A percentile compares a stretch with the other conserved stretches of the same genome.
These are phyloP conservation scores for Quercus gilva DNA, from an alignment of 306 rosid genomes.

Conservation along the genomic window DNA sequence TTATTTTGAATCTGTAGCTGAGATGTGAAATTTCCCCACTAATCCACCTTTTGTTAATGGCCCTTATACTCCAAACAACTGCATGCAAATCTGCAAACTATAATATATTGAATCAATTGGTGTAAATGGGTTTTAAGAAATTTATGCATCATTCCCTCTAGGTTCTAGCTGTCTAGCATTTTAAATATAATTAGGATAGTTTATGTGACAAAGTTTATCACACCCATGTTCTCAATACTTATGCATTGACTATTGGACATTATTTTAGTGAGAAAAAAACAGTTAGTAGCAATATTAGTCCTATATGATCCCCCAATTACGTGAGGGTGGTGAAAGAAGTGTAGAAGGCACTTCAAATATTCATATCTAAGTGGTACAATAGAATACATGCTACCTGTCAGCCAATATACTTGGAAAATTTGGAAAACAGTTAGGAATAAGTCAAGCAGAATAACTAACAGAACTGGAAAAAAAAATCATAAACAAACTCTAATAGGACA, in stretches of 20 bases:
- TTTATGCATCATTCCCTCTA: background rate
- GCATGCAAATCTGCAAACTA: background rate
- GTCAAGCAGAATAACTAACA: background rate
- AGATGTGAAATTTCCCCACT: too few species aligned
- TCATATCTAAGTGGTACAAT: constrained; percentile 1
- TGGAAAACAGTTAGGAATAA: background rate
- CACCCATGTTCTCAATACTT: background rate
- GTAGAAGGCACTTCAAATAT: constrained; percentile 6
- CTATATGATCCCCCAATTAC: background rate
- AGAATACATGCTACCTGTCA: background rate
- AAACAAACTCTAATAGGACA: background rate
- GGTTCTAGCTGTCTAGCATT: background rate
- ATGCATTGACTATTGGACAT: background rate
- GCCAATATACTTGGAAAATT: background rate
- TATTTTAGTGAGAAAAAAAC: background rate
- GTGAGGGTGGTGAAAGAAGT: background rate
- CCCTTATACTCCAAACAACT: background rate
- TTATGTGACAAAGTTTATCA: background rate
- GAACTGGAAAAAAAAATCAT: background rate
- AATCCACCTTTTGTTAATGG: too few species aligned
- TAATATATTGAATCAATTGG: background rate
- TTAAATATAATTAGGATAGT: background rate
- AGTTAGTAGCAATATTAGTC: constrained; percentile 2
- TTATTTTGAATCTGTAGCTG: background rate
- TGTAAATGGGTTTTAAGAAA: background rate